phyloP scores from a whole-genome alignment of 257 asterid genomes.

The Echium plantagineum region DNA sequence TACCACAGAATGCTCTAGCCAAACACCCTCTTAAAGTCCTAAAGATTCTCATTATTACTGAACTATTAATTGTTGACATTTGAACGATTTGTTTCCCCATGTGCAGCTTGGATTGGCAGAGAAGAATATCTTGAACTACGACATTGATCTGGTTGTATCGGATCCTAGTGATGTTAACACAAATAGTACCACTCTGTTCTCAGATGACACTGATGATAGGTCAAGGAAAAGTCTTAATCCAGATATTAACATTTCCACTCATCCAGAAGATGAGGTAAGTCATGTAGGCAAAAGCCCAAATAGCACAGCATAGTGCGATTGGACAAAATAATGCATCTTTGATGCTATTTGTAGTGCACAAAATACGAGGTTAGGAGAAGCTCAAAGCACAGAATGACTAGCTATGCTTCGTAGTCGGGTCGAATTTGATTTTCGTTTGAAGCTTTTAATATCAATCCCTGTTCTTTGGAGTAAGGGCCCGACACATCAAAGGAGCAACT shows the following conservation, averaged over 20 bases:
- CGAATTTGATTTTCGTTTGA: background rate
- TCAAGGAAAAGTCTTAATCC: conserved; percentile 52
- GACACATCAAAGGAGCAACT: background rate
- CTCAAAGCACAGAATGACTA: background rate
- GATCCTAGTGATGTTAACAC: conserved; percentile 96
- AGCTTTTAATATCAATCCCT: too few relatives aligned
- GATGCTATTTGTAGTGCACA: background rate
- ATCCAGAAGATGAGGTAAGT: conserved; percentile 65
- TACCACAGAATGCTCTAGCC: too few relatives aligned
- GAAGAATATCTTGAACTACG: conserved; percentile 81
- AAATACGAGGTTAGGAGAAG: background rate
- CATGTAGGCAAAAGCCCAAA: background rate
- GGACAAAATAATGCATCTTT: background rate
- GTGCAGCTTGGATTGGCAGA: conserved; percentile 95
- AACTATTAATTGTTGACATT: background rate
- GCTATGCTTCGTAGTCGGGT: background rate
- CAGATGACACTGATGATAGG: conserved; percentile 87
- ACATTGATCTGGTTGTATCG: conserved; percentile 64
- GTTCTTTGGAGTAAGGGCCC: background rate
- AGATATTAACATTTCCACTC: conserved; percentile 42
- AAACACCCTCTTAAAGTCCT: too few relatives aligned
- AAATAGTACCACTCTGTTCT: conserved; percentile 86
- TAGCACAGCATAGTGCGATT: background rate
- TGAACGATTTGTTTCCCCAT: conserved; percentile 14
- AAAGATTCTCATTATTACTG: background rate